phyloP scores from a whole-genome alignment of 176 grass and related monocot genomes.

The Typha latifolia region DNA sequence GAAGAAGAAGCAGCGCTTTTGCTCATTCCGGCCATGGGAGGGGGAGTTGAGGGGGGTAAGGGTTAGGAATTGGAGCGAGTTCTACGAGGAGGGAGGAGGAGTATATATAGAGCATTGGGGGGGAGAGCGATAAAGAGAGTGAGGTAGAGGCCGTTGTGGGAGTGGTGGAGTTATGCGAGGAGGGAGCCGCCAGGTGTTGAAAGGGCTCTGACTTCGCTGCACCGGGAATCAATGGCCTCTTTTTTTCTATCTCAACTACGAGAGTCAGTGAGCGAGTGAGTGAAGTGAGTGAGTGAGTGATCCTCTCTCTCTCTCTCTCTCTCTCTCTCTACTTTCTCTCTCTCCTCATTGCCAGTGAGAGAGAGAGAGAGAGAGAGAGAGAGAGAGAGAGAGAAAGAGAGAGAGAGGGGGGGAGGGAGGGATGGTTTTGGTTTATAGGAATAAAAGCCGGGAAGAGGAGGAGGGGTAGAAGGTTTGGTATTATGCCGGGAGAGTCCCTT shows the following conservation, averaged over 20 bases:
- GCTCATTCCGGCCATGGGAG: slow-evolving; percentile 34
- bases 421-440: neutral
- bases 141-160: slow-evolving; percentile 2
- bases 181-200: slow-evolving; percentile 36
- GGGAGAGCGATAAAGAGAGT: slow-evolving; percentile 4
- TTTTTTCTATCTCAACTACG: neutral
- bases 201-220: slow-evolving; percentile 44
- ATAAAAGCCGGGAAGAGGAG: neutral
- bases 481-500: neutral
- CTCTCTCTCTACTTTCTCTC: neutral
- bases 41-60: neutral
- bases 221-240: slow-evolving; percentile 8
- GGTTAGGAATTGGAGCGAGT: neutral
- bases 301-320: no score
- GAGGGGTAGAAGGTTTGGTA: neutral
- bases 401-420: neutral
- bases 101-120: neutral
- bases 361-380: neutral
- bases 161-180: slow-evolving; percentile 43
- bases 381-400: neutral
- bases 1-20: slow-evolving; percentile 27
- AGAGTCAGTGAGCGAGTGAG: no score
- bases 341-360: neutral
- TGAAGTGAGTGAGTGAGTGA: no score
- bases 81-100: neutral